A percentile compares a stretch with the other conserved stretches of the same genome.
Evolutionary conservation across 2,329 filamentous ascomycete species (phyloP).

Genomic region (Daldinia eschscholtzii): DNA sequence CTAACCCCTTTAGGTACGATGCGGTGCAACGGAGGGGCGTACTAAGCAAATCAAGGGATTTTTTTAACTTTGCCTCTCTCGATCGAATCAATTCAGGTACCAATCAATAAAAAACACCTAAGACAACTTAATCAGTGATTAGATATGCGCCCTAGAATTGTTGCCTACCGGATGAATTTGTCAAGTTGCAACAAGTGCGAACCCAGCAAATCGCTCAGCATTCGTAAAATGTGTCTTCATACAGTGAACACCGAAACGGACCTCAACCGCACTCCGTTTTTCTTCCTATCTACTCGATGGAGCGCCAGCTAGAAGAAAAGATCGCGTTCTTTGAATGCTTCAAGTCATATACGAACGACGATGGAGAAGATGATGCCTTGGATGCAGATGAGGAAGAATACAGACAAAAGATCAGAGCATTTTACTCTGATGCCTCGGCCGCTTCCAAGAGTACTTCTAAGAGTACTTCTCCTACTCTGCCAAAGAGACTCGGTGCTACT

Average conservation of each 20-base stretch:
- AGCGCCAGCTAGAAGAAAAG: constrained; percentile 57
- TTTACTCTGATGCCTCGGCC: constrained; percentile 40
- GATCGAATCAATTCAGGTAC: constrained; percentile 3
- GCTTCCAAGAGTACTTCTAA: constrained; percentile 37
- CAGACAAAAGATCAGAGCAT: constrained; percentile 47
- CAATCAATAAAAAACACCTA: constrained; percentile 4
- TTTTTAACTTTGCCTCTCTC: constrained; percentile 13
- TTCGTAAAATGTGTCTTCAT: constrained; percentile 20
- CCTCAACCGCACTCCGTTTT: constrained; percentile 7
- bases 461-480: constrained; percentile 7
- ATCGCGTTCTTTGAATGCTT: constrained; percentile 61
- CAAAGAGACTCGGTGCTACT: background rate
- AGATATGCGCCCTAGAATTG: background rate
- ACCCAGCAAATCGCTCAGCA: background rate
- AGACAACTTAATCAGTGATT: constrained; percentile 14
- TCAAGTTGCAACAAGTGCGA: constrained; percentile 5
- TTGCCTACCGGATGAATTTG: constrained; percentile 20
- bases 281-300: constrained; percentile 41
- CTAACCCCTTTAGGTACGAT: background rate
- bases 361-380: constrained; percentile 53
- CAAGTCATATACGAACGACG: constrained; percentile 49
- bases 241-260: constrained; percentile 5
- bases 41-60: constrained; percentile 10
- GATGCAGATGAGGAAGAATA: constrained; percentile 55
- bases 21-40: constrained; percentile 5